Evolutionary conservation across 2,329 filamentous ascomycete genomes (phyloP).

Genomic region (Mariannaea elegans): DNA sequence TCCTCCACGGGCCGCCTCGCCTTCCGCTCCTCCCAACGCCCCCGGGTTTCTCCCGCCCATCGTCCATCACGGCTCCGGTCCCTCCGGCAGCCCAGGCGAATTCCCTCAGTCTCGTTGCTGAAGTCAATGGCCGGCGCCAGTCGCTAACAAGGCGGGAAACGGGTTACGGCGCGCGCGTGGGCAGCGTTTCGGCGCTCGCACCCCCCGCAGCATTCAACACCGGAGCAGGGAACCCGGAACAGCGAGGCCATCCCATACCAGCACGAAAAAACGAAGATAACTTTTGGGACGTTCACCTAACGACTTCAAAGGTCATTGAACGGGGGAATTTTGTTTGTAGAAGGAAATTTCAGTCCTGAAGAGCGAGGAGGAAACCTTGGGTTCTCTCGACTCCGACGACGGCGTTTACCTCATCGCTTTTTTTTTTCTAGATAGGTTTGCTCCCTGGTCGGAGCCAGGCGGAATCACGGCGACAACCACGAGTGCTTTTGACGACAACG

Average conservation of each 20-base stretch:
- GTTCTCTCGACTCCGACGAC: constrained; percentile 21
- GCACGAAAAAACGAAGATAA: constrained; percentile 27
- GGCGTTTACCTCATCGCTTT: constrained; percentile 15
- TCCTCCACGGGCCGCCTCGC: constrained; percentile 21
- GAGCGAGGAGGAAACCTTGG: constrained; percentile 11
- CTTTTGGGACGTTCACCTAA: constrained; percentile 16
- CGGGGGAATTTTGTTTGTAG: constrained; percentile 10
- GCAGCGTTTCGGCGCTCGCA: constrained; percentile 47
- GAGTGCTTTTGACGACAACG: neutral
- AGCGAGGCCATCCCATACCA: constrained; percentile 36
- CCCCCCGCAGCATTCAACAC: constrained; percentile 60
- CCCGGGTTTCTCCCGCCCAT: constrained; percentile 18
- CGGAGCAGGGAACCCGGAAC: constrained; percentile 25
- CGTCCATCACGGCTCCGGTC: constrained; percentile 18
- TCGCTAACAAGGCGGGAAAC: constrained; percentile 56
- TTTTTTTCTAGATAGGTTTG: constrained; percentile 9
- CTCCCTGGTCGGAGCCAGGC: constrained; percentile 18
- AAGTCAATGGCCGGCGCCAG: constrained; percentile 67
- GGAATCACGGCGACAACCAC: constrained; percentile 3
- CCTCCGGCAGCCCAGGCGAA: constrained; percentile 24
- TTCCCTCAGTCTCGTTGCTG: constrained; percentile 28
- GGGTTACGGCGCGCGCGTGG: constrained; percentile 67
- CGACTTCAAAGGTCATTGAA: constrained; percentile 14
- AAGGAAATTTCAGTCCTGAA: constrained; percentile 5
- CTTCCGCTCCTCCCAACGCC: constrained; percentile 14